Conservation (phyloP, 257 asterid species). For the Solanum sejunctum region DNA sequence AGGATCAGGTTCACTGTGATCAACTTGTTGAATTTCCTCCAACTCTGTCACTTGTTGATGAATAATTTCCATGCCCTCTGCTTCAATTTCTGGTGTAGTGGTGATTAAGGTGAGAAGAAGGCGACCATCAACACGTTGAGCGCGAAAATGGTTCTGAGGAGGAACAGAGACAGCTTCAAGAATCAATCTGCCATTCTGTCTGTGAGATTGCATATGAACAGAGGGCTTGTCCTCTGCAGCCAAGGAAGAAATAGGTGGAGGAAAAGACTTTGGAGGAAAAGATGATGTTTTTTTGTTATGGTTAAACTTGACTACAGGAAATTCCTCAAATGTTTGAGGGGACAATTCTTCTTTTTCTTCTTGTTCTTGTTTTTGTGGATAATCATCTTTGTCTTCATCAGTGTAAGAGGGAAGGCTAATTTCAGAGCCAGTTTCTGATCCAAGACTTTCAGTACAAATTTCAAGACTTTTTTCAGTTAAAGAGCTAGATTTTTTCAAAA, state of each 20-base stretch:
- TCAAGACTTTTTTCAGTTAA: constrained; percentile 63
- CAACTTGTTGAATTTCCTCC: constrained; percentile 16
- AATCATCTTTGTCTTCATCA: constrained; percentile 14
- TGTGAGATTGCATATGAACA: constrained; percentile 46
- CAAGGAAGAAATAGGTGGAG: constrained; percentile 71
- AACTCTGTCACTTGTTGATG: constrained; percentile 6
- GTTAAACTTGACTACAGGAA: constrained; percentile 25
- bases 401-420: constrained; percentile 18
- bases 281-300: constrained; percentile 10
- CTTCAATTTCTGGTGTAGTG: not conserved
- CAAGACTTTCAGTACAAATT: constrained; percentile 84
- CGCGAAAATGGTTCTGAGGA: constrained; percentile 38
- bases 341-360: not conserved
- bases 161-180: constrained; percentile 71
- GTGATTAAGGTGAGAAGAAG: constrained; percentile 42
- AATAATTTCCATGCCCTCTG: not conserved
- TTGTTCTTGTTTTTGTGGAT: not conserved
- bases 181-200: constrained; percentile 59
- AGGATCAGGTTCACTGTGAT: not conserved
- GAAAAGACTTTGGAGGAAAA: constrained; percentile 37
- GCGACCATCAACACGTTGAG: constrained; percentile 54
- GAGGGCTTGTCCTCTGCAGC: constrained; percentile 29
- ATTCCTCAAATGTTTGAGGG: constrained; percentile 10
- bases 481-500: constrained; percentile 25
- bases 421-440: constrained; percentile 87